Evolutionary conservation across 176 grass and related monocot genomes (phyloP), one percentile per base, ranked within the genome.

Genomic region (Pontederia paniculata): DNA sequence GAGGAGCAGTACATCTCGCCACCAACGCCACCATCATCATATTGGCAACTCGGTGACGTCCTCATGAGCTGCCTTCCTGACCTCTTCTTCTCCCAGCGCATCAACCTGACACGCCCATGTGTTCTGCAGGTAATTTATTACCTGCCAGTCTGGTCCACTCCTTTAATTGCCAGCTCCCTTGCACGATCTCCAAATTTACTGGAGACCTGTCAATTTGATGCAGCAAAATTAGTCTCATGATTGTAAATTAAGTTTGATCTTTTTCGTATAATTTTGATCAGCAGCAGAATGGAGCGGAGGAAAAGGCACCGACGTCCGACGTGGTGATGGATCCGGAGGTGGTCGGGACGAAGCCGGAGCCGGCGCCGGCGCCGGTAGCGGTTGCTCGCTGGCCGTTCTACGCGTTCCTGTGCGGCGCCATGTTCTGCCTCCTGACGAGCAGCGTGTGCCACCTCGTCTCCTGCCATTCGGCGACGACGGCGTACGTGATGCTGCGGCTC

Each of bases 391-490:
- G 82, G 90, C 90, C 90, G 18, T 45, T 89, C 67, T 73, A 80
- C 51, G 79, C 82, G 17, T 96, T 83, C 71, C 70, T 89, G 10
- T 56, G 17, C 67, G 85, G 90, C n/a, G 73, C 82, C 11, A 96
- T 96, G 85, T 31, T 71, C 52, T 96, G 90, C 82, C 85, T 96
- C 10, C 76, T 89, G 19, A 78, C 62, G 28, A 96, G 90, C 79
- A 86, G 67, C 67, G 54, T 44, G 9, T 96, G 85, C 70, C 90
- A 96, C 70, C 90, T 96, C 3, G 43, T 96, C 10, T 44, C 76
- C 7, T 96, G 90, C 67, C 90, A 89, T 73, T 96, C 90, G 4
- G 79, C 80, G 67, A 67, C 69, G 48, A 60, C 64, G 15, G 70
- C 73, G 17, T 83, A 80, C 70, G 21, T 96, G 21, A 83, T 84